Base-by-base conservation (phyloP, 768 basidiomycete species). In the Suillus cothurnatus region DNA sequence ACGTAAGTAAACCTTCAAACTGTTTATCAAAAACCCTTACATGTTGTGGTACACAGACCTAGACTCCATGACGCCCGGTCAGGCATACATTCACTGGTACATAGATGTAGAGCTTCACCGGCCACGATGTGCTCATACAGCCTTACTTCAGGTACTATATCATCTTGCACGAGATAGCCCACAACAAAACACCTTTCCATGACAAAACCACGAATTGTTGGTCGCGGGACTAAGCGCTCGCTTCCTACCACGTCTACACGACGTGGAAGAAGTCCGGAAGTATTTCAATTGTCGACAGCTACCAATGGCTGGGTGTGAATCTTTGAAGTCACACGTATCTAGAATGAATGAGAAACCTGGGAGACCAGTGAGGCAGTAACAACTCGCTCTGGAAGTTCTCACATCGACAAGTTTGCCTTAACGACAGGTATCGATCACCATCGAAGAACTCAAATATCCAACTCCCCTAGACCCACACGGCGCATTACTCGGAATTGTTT, bases 131-230 rank as follows among this genome's bases (percentile, higher is more conserved):
- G 34, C 6, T 31, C 4, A 39, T 15, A 26, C 38, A 23, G 21
- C 52, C 17, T 61, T 36, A 12, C 34, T 15, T 41, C 17, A 74
- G 73, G 73, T 74, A 68, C 36, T 70, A 76, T 34, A 74, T 74
- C 8, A 67, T 75, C 62, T 67, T 67, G 5, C 73, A 74, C 23
- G 73, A 74, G 52, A 67, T 74, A 3, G 74, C 73, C 17, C 74
- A 74, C 62, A 71, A 74, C 21, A 56, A 59, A 45, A 63, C 68
- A 0, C 60, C 65, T 62, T 70, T 72, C n/a, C 74, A 75, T 9
- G 70, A 75, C 2, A 73, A 50, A 56, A 73, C 28, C 73, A 74
- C 23, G 73, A 74, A 19, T 60, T 69, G 9, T 61, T 74, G n/a
- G 66, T 71, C 32, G 59, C 72, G 36, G 34, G 34, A 28, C 7